Base-by-base conservation (phyloP, 257 asterid species). In the Primulina tabacum region DNA sequence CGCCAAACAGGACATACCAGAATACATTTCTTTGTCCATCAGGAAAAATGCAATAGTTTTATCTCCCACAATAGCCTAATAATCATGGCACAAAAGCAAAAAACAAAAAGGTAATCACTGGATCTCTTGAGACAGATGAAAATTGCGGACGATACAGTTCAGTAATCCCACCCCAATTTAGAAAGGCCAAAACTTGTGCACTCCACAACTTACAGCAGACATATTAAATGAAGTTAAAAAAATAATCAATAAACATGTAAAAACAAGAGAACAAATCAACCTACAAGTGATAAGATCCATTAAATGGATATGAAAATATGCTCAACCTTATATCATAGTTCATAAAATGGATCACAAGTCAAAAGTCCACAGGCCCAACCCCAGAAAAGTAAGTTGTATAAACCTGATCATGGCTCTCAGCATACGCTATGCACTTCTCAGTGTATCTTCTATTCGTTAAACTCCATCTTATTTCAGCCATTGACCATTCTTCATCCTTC, bases 351-450 rank as follows among this genome's bases (percentile, higher is more conserved):
- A 38, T 38, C 60, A 62, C 59, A 50, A 40, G 69, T 60, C 70
- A 71, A 59, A 57, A 43, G 60, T 32, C n/a, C 58, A 29, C 26
- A 68, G 60, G 68, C 10, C 58, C 20, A 77, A 21, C 63, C 34
- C 61, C 33, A 20, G 29, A 55, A 65, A 30, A 26, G 63, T 33
- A 60, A 75, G 72, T 47, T 26, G 70, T 50, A 61, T 9, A 18
- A 74, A 90, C 98, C 96, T 93, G 99, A 76, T 93, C 99, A 79
- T 93, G 99, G 76, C 99, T 93, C 84, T 93, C 99, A 7, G 97
- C 99, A 82, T 93, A 93, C 62, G 99, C 96, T 72, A 90, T 75
- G 71, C 99, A 93, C 84, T 89, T 91, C 79, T 93, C 99, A 67
- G 89, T 81, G 78, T 90, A 89, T 75, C 99, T 84, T 80, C 97